These are phyloP conservation scores for Agaricus subrufescens DNA, from an alignment of 768 basidiomycete genomes.

Conservation along the genomic window DNA sequence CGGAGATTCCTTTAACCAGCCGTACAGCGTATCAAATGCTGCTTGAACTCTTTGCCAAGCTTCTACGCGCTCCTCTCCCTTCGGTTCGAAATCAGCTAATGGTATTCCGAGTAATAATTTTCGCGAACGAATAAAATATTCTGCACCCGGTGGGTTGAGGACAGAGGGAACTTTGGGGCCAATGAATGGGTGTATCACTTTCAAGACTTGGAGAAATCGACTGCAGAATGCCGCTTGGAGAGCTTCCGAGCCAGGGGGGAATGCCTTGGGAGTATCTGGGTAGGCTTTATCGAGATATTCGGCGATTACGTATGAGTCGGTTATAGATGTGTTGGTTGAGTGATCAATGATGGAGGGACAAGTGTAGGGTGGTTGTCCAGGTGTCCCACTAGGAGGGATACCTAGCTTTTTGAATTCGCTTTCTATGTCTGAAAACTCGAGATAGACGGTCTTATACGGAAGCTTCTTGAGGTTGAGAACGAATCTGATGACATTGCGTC, in stretches of 20 bases:
- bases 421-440: slow-evolving; percentile 38
- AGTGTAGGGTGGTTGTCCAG: slow-evolving; percentile 29
- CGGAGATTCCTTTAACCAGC: slow-evolving; percentile 3
- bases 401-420: slow-evolving; percentile 22
- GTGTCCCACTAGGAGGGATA: slow-evolving; percentile 22
- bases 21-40: slow-evolving; percentile 3
- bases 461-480: slow-evolving; percentile 6
- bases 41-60: slow-evolving; percentile 2
- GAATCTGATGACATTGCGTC: neutral
- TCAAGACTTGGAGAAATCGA: slow-evolving; percentile 7
- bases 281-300: slow-evolving; percentile 40
- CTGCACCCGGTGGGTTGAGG: slow-evolving; percentile 7
- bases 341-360: slow-evolving; percentile 41
- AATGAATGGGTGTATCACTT: slow-evolving; percentile 9
- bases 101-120: neutral
- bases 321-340: slow-evolving; percentile 22
- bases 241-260: slow-evolving; percentile 27
- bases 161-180: neutral
- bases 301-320: slow-evolving; percentile 36
- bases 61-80: slow-evolving; percentile 1
- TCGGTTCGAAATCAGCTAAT: neutral
- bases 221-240: slow-evolving; percentile 25
- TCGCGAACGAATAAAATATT: slow-evolving; percentile 8
- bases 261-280: slow-evolving; percentile 27
- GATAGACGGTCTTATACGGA: slow-evolving; percentile 32